Conservation (phyloP, 768 basidiomycete genomes). For the Psilocybe azurescens region DNA sequence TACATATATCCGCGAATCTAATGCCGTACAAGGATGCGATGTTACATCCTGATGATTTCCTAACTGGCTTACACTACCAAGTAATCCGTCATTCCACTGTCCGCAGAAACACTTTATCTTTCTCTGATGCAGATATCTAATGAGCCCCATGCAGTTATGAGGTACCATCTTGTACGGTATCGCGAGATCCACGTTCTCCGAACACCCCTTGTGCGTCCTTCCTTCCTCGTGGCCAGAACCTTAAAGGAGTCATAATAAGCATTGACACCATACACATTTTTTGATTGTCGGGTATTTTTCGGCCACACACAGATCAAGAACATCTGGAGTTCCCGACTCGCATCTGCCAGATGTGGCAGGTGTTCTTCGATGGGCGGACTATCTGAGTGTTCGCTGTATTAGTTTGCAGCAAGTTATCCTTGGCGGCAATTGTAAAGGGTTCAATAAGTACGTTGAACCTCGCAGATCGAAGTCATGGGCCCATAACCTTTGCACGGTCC, state of each 20-base stretch:
- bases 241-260: not conserved
- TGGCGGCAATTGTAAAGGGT: not conserved
- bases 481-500: not conserved
- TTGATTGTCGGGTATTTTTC: slow-evolving; percentile 16
- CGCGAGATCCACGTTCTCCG: slow-evolving; percentile 12
- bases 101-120: not conserved
- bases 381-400: not conserved
- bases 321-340: not conserved
- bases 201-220: not conserved
- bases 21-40: not conserved
- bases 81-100: not conserved
- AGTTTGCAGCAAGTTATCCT: not conserved
- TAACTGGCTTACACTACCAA: not conserved
- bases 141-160: slow-evolving; percentile 6
- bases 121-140: not conserved
- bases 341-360: not conserved
- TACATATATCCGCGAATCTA: too few relatives aligned
- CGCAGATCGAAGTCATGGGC: not conserved
- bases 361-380: not conserved
- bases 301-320: slow-evolving; percentile 6
- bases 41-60: not conserved
- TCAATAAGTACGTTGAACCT: not conserved
- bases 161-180: not conserved
- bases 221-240: slow-evolving; percentile 8
- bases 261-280: not conserved